These are phyloP conservation scores for Phialocephala sp. DNA, from an alignment of 2,329 filamentous ascomycete species.

Conservation along the genomic window DNA sequence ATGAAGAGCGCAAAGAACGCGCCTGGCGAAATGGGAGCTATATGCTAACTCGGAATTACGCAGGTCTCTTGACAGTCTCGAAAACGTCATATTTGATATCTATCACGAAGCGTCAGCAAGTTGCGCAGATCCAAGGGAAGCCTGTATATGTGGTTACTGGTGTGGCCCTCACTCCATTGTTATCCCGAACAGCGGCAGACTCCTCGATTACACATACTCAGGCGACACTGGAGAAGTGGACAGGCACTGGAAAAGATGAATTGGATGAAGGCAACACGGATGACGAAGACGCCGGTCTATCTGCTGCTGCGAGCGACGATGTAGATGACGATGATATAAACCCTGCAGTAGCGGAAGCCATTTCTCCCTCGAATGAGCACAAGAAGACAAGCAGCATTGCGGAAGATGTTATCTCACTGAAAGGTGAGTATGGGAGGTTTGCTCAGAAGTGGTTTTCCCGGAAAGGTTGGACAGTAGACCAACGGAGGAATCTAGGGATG, in stretches of 20 bases:
- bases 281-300: conserved; percentile 49
- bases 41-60: conserved; percentile 17
- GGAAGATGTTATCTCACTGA: conserved; percentile 84
- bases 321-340: conserved; percentile 48
- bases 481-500: conserved; percentile 72
- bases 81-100: conserved; percentile 83
- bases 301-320: conserved; percentile 46
- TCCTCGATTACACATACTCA: conserved; percentile 70
- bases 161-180: conserved; percentile 87
- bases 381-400: conserved; percentile 67
- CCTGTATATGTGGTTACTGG: conserved; percentile 88
- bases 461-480: conserved; percentile 78
- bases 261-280: conserved; percentile 50
- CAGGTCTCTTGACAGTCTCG: conserved; percentile 85
- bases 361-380: conserved; percentile 21
- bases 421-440: conserved; percentile 86
- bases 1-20: neutral
- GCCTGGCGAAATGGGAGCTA: neutral
- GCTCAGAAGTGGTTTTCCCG: conserved; percentile 90
- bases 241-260: conserved; percentile 38
- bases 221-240: conserved; percentile 49
- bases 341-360: conserved; percentile 8
- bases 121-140: conserved; percentile 82
- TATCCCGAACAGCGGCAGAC: conserved; percentile 75
- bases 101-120: conserved; percentile 84